Evolutionary conservation across 2,329 filamentous ascomycete genomes (phyloP).

Genomic region (Pyricularia grisea): DNA sequence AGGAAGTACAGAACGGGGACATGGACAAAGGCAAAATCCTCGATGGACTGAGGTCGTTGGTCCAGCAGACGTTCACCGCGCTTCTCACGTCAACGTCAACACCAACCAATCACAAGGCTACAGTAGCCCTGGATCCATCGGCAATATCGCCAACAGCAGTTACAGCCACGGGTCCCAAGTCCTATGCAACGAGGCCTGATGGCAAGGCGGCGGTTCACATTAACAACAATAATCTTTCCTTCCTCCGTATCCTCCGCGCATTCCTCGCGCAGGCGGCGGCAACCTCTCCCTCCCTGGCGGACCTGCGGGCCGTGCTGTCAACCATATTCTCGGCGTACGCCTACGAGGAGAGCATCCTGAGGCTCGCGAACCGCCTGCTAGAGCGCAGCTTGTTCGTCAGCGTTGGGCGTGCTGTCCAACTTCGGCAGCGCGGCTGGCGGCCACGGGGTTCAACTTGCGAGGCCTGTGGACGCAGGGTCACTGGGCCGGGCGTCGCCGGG

Average conservation of each 20-base stretch:
- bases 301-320: conserved; percentile 73
- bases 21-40: conserved; percentile 54
- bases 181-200: conserved; percentile 21
- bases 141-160: conserved; percentile 20
- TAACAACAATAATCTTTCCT: conserved; percentile 54
- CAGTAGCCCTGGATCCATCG: conserved; percentile 18
- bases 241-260: conserved; percentile 78
- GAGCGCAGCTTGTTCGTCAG: conserved; percentile 83
- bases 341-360: conserved; percentile 84
- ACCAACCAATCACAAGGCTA: conserved; percentile 18
- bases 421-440: conserved; percentile 81
- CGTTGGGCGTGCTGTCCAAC: conserved; percentile 62
- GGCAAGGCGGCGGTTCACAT: conserved; percentile 1
- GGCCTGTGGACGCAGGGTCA: conserved; percentile 70
- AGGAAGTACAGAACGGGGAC: conserved; percentile 2
- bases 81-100: conserved; percentile 67
- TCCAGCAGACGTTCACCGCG: conserved; percentile 86
- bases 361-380: conserved; percentile 75
- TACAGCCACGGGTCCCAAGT: conserved; percentile 11
- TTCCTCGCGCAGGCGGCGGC: conserved; percentile 78
- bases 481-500: conserved; percentile 77
- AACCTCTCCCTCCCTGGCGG: conserved; percentile 75
- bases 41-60: conserved; percentile 61
- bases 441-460: conserved; percentile 82
- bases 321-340: conserved; percentile 94